phyloP scores from a whole-genome alignment of 768 basidiomycete genomes.

The Leccinum ochraceum region DNA sequence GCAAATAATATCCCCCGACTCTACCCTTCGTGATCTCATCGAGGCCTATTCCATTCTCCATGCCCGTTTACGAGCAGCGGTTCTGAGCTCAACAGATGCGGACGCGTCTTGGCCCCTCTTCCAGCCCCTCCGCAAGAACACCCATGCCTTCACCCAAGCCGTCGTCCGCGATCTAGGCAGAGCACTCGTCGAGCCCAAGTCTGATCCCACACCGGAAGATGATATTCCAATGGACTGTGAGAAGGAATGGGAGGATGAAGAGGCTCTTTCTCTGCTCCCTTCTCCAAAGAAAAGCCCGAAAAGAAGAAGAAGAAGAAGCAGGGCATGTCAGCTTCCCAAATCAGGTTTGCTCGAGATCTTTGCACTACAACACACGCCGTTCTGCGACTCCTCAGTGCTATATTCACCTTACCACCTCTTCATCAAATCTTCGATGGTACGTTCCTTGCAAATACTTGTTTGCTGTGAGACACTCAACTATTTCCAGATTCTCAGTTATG shows the following conservation, averaged over 20 bases:
- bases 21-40: constrained; percentile 58
- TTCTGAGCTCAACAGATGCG: constrained; percentile 46
- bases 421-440: constrained; percentile 63
- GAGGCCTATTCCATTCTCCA: constrained; percentile 74
- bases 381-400: constrained; percentile 59
- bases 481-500: constrained; percentile 56
- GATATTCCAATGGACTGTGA: constrained; percentile 27
- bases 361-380: constrained; percentile 73
- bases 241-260: constrained; percentile 27
- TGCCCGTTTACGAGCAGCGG: constrained; percentile 55
- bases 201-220: constrained; percentile 22
- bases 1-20: constrained; percentile 51
- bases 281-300: constrained; percentile 69
- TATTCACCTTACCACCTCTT: constrained; percentile 62
- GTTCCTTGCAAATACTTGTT: constrained; percentile 16
- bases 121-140: constrained; percentile 61
- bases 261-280: constrained; percentile 45
- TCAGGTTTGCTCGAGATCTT: constrained; percentile 77
- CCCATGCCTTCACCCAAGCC: constrained; percentile 51
- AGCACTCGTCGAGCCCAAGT: constrained; percentile 59
- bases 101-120: constrained; percentile 73
- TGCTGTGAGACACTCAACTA: constrained; percentile 8
- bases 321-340: constrained; percentile 77
- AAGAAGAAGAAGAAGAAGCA: constrained; percentile 44
- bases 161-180: constrained; percentile 69